phyloP scores from a whole-genome alignment of 352 stramenopile species.

The Phytopythium kandeliae region DNA sequence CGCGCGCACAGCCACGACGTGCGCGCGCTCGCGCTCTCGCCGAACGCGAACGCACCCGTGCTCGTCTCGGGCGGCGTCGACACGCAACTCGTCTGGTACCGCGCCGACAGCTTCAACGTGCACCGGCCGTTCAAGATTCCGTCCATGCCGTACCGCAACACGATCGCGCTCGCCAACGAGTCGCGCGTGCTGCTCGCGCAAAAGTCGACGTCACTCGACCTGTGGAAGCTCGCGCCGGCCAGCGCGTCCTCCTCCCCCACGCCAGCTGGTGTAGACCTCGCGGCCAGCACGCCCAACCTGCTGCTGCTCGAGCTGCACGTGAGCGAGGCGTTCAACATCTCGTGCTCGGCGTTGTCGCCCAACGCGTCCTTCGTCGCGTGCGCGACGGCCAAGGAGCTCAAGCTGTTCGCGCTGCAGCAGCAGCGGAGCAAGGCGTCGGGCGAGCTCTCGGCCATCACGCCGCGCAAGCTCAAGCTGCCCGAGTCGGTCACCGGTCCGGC shows the following conservation, averaged over 20 bases:
- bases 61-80: slow-evolving; percentile 92
- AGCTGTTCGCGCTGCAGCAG: slow-evolving; percentile 82
- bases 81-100: slow-evolving; percentile 92
- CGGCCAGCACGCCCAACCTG: slow-evolving; percentile 46
- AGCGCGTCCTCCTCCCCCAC: slow-evolving; percentile 13
- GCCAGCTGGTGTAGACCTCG: slow-evolving; percentile 8
- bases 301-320: slow-evolving; percentile 82
- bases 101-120: slow-evolving; percentile 75
- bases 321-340: slow-evolving; percentile 69
- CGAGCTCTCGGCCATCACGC: slow-evolving; percentile 22
- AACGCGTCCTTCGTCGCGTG: slow-evolving; percentile 85
- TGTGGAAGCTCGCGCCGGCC: slow-evolving; percentile 54
- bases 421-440: background rate
- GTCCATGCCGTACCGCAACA: slow-evolving; percentile 80
- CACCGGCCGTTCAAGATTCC: slow-evolving; percentile 85
- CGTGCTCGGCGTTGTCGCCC: slow-evolving; percentile 75
- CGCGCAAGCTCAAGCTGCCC: slow-evolving; percentile 47
- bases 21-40: slow-evolving; percentile 73
- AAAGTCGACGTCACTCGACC: slow-evolving; percentile 60
- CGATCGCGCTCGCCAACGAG: slow-evolving; percentile 56
- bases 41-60: slow-evolving; percentile 32
- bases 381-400: slow-evolving; percentile 80
- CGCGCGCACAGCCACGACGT: slow-evolving; percentile 90
- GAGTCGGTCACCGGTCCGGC: slow-evolving; percentile 34
- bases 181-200: slow-evolving; percentile 73